These are phyloP conservation scores for Cymbopogon flexuosus DNA, from an alignment of 202 grass and related monocot species.

Conservation along the genomic window DNA sequence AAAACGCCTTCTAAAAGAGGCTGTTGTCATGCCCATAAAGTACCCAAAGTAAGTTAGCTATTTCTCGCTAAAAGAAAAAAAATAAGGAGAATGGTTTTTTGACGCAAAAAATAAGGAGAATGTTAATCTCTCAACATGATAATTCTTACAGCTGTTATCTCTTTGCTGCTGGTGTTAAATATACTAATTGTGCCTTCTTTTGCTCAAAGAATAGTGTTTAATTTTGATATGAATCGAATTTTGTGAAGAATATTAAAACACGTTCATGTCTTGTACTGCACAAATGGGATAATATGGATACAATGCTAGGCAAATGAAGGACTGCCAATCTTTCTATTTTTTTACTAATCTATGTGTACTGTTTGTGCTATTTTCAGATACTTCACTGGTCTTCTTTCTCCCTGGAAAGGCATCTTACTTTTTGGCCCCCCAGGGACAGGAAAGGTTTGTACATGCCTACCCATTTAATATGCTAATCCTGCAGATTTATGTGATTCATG, in stretches of 20 bases:
- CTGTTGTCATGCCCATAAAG: conserved; percentile 97
- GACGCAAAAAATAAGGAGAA: too few species aligned
- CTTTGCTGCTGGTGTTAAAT: not conserved
- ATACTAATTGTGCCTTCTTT: not conserved
- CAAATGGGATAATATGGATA: not conserved
- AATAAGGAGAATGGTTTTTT: too few species aligned
- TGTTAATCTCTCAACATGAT: not conserved
- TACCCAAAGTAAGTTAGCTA: conserved; percentile 85
- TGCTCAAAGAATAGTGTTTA: not conserved
- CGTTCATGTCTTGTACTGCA: not conserved
- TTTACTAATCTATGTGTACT: not conserved
- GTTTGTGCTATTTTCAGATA: conserved; percentile 59
- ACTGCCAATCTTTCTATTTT: not conserved
- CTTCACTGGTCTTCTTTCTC: conserved; percentile 84
- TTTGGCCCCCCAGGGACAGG: conserved; percentile 89
- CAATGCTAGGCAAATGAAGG: not conserved
- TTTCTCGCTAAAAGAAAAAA: not conserved
- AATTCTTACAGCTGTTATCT: not conserved
- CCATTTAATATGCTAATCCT: not conserved
- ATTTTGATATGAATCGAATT: not conserved
- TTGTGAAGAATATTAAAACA: not conserved
- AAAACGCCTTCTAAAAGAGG: conserved; percentile 89
- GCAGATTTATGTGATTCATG: not conserved
- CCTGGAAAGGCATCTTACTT: conserved; percentile 97
- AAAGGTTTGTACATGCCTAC: conserved; percentile 55